Conservation (phyloP, 2,329 filamentous ascomycete species). For the Onygenales sp. region DNA sequence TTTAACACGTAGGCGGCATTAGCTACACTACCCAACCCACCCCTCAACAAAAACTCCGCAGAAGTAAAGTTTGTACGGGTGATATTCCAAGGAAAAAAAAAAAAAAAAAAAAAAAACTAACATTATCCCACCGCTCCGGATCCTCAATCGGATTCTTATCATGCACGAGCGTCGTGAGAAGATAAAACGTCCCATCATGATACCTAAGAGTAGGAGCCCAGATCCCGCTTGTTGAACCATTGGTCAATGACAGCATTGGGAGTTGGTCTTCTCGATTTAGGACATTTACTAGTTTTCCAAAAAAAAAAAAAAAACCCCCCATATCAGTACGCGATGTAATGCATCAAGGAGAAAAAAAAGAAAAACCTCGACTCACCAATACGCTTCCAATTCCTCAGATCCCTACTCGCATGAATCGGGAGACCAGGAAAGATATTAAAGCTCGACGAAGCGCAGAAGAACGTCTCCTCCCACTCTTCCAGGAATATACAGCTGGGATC, state of each 20-base stretch:
- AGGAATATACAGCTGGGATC: conserved; percentile 38
- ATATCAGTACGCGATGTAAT: not conserved
- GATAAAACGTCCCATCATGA: conserved; percentile 32
- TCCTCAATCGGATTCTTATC: conserved; percentile 19
- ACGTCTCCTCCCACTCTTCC: conserved; percentile 27
- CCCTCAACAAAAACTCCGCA: too few relatives aligned
- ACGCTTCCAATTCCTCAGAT: conserved; percentile 34
- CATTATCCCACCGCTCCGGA: conserved; percentile 30
- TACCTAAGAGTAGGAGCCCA: conserved; percentile 34
- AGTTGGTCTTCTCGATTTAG: conserved; percentile 28
- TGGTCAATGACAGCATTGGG: conserved; percentile 24
- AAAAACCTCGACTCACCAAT: conserved; percentile 11
- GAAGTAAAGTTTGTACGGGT: too few relatives aligned
- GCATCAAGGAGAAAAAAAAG: not conserved
- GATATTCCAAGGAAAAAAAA: too few relatives aligned
- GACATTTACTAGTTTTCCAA: conserved; percentile 17
- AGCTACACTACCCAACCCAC: too few relatives aligned
- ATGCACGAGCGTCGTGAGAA: conserved; percentile 26
- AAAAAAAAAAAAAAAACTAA: not conserved
- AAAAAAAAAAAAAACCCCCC: not conserved
- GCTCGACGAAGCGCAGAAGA: conserved; percentile 37
- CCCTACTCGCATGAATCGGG: conserved; percentile 35
- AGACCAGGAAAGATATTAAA: conserved; percentile 39
- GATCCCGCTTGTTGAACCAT: conserved; percentile 28
- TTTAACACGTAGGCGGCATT: not conserved